These are phyloP conservation scores for Pseudozyma thailandica DNA, from an alignment of 1,284 basidiomycete species.

Conservation along the genomic window DNA sequence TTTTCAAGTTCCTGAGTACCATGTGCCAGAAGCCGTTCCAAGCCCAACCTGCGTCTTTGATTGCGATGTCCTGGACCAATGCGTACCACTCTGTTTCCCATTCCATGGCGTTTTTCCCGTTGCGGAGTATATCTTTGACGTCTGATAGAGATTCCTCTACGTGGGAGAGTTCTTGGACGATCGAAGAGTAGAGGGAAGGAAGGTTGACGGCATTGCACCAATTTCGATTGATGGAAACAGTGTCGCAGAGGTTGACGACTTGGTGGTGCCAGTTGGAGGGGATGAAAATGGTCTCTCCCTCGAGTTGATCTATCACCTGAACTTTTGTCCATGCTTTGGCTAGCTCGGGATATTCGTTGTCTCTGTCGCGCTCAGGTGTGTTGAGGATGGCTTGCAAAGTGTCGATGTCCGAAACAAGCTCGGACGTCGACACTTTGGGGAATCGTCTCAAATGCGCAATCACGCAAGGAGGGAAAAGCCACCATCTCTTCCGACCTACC, in stretches of 20 bases:
- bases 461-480: conserved; percentile 71
- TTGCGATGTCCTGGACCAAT: conserved; percentile 53
- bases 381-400: conserved; percentile 4
- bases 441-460: conserved; percentile 65
- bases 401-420: conserved; percentile 45
- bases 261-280: conserved; percentile 68
- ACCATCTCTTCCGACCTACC: conserved; percentile 72
- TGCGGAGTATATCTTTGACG: conserved; percentile 69
- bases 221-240: conserved; percentile 63
- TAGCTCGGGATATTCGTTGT: conserved; percentile 8
- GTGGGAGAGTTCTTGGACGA: conserved; percentile 67
- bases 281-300: conserved; percentile 60
- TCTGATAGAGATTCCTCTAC: conserved; percentile 70
- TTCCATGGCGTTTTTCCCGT: not conserved
- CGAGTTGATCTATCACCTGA: conserved; percentile 22
- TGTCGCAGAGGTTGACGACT: conserved; percentile 64
- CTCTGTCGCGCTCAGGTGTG: not conserved
- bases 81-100: conserved; percentile 54
- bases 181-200: conserved; percentile 69
- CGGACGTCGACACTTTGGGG: conserved; percentile 53
- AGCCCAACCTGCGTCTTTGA: conserved; percentile 62
- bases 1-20: conserved; percentile 42
- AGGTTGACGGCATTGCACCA: conserved; percentile 72
- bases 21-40: conserved; percentile 65
- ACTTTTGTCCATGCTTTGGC: conserved; percentile 5